A percentile compares a stretch with the other conserved stretches of the same genome.
Conservation (phyloP, 2,329 filamentous ascomycete species). For the Lasiodiplodia citricola region DNA sequence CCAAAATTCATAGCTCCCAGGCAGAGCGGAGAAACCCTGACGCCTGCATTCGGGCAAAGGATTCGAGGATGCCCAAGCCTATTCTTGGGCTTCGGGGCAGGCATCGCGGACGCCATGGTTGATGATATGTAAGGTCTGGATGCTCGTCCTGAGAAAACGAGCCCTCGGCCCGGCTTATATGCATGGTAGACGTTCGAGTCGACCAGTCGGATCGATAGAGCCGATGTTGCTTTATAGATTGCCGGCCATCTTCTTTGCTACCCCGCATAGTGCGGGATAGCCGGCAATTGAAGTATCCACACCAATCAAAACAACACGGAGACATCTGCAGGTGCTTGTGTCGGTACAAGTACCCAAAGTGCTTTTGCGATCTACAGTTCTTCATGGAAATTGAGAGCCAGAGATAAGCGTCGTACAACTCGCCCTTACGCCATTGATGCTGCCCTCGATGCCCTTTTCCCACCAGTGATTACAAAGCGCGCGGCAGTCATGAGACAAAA, state of each 20-base stretch:
- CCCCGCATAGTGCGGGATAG: too few relatives aligned
- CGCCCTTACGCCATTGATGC: not conserved
- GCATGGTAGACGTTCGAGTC: too few relatives aligned
- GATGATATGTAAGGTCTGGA: too few relatives aligned
- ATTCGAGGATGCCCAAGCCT: constrained; percentile 57
- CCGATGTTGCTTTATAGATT: too few relatives aligned
- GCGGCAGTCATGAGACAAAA: not conserved
- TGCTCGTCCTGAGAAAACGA: too few relatives aligned
- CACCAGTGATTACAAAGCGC: not conserved
- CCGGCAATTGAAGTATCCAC: too few relatives aligned
- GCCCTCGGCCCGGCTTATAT: too few relatives aligned
- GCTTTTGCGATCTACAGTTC: not conserved
- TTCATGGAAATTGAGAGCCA: not conserved
- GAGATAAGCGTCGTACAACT: not conserved
- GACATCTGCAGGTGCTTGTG: not conserved
- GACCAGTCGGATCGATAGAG: too few relatives aligned
- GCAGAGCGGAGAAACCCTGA: constrained; percentile 61
- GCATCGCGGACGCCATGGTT: constrained; percentile 6
- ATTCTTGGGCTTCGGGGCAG: constrained; percentile 3
- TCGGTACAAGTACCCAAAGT: not conserved
- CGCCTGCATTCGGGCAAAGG: constrained; percentile 57
- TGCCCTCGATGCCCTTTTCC: not conserved
- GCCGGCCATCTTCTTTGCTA: too few relatives aligned
- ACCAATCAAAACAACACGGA: not conserved
- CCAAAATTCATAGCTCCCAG: constrained; percentile 62